These are phyloP conservation scores for Cercospora zeae-maydis DNA, from an alignment of 2,329 filamentous ascomycete genomes.

Conservation along the genomic window DNA sequence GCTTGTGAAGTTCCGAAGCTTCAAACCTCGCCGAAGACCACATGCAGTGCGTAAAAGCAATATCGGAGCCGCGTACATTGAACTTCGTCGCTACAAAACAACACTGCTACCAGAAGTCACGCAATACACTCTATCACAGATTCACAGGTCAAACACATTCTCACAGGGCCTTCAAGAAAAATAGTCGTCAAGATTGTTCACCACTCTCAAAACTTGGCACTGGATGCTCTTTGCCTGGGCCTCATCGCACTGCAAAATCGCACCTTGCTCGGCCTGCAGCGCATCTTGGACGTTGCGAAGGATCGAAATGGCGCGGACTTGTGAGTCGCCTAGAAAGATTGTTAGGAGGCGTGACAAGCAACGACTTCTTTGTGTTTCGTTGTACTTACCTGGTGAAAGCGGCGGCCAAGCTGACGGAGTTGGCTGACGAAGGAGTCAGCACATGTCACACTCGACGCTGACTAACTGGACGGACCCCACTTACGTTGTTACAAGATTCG, in stretches of 20 bases:
- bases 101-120: background rate
- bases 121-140: background rate
- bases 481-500: conserved; percentile 13
- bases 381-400: conserved; percentile 4
- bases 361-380: background rate
- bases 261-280: conserved; percentile 13
- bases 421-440: background rate
- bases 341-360: background rate
- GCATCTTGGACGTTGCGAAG: conserved; percentile 13
- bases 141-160: background rate
- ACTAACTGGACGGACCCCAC: background rate
- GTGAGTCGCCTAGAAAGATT: background rate
- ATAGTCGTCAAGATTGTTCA: conserved; percentile 12
- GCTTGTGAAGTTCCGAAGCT: too few species aligned
- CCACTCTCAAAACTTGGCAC: conserved; percentile 14
- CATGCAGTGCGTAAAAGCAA: too few species aligned
- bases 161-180: conserved; percentile 1
- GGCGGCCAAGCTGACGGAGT: conserved; percentile 11
- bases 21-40: too few species aligned
- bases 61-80: background rate
- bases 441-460: background rate
- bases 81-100: background rate
- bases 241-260: conserved; percentile 12
- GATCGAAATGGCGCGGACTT: conserved; percentile 16
- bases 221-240: conserved; percentile 9